Conservation (phyloP, 805 yeast species). For the Ogataea neopini region DNA sequence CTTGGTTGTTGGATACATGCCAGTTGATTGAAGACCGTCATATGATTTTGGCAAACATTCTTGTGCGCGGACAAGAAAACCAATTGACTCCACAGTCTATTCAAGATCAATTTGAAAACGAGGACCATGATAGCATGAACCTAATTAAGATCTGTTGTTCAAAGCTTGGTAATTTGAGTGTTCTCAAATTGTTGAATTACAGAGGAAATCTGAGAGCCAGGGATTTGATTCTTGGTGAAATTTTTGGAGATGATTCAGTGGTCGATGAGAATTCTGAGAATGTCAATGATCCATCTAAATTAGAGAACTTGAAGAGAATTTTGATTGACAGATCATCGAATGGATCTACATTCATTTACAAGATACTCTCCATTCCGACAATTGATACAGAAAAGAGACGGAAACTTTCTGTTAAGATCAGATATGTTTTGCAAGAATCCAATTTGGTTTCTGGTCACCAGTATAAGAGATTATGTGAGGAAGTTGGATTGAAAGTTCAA, state of each 20-base stretch:
- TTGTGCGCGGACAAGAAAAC: constrained; percentile 22
- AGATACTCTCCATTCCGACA: constrained; percentile 72
- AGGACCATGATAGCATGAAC: constrained; percentile 5
- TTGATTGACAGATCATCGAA: constrained; percentile 61
- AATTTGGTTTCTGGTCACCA: constrained; percentile 62
- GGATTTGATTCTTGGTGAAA: constrained; percentile 57
- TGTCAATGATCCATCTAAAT: constrained; percentile 19
- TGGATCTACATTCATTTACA: constrained; percentile 78
- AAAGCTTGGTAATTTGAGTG: constrained; percentile 80
- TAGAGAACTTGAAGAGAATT: constrained; percentile 43
- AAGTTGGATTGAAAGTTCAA: constrained; percentile 65
- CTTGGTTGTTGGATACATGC: constrained; percentile 94
- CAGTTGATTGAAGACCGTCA: constrained; percentile 60
- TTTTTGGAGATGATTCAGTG: constrained; percentile 55
- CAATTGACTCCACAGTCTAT: not conserved
- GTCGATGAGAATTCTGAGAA: constrained; percentile 18
- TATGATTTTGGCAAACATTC: constrained; percentile 45
- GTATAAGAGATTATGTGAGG: constrained; percentile 86
- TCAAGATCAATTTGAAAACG: not conserved
- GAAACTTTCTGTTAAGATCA: constrained; percentile 59
- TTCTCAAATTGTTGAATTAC: constrained; percentile 73
- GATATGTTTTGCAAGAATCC: constrained; percentile 60
- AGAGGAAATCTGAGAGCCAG: constrained; percentile 66
- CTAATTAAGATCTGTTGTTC: constrained; percentile 32
- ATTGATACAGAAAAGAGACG: constrained; percentile 57